A percentile compares a stretch with the other conserved stretches of the same genome.
These are phyloP conservation scores for Penicillium waksmanii DNA, from an alignment of 495 filamentous ascomycete genomes.

Conservation along the genomic window DNA sequence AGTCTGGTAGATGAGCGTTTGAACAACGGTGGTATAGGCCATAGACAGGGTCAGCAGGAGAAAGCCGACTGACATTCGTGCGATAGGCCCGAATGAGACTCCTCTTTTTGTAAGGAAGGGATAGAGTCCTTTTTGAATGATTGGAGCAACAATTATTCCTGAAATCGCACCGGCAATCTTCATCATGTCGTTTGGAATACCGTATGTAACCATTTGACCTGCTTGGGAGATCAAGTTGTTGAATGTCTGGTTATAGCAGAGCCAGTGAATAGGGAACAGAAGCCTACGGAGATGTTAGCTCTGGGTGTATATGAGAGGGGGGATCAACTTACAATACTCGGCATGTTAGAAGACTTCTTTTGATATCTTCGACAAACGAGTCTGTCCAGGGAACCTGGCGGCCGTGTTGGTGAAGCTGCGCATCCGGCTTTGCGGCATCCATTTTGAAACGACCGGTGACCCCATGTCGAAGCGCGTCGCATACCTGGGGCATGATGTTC, in stretches of 20 bases:
- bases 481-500: conserved; percentile 46
- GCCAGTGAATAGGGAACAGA: conserved; percentile 30
- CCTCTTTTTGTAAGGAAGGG: conserved; percentile 40
- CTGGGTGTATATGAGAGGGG: neutral
- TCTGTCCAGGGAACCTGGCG: conserved; percentile 32
- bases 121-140: conserved; percentile 53
- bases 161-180: conserved; percentile 8
- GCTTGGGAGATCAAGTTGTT: conserved; percentile 61
- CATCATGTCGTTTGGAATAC: conserved; percentile 23
- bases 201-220: conserved; percentile 50
- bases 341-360: conserved; percentile 27
- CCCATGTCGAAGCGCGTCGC: conserved; percentile 28
- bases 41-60: conserved; percentile 45
- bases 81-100: conserved; percentile 52
- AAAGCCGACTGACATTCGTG: conserved; percentile 55
- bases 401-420: conserved; percentile 26
- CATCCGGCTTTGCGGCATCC: conserved; percentile 25
- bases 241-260: conserved; percentile 39
- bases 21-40: conserved; percentile 52
- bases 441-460: conserved; percentile 31
- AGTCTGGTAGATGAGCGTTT: conserved; percentile 38
- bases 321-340: conserved; percentile 45
- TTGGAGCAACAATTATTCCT: conserved; percentile 48
- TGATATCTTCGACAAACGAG: conserved; percentile 56
- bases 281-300: conserved; percentile 17